Base-by-base conservation (phyloP, 2,329 filamentous ascomycete species). In the Fusarium sp. region DNA sequence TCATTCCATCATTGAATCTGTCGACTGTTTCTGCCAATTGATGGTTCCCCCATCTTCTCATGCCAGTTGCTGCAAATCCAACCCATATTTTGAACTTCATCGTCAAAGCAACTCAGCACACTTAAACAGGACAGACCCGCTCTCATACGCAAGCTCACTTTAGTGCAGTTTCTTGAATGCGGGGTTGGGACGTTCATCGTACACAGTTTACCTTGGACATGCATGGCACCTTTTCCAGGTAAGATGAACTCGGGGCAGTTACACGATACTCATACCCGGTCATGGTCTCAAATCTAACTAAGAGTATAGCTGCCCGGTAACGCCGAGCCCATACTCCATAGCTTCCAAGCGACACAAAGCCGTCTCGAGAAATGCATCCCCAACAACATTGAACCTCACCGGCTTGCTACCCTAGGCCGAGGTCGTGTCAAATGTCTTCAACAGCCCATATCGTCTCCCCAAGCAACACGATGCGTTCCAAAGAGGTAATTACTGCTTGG, bases 121-220 rank as follows among this genome's bases (percentile, higher is more conserved):
- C 54, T 64, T 51, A 39, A 35, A 43, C 47, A 46, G 20, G 44
- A 47, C 30, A 45, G 46, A 39, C 62, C 47, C 57, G 51, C 57
- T 52, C 28, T 8, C 22, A 55, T 46, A 47, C 45, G 35, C 59
- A 65, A 55, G 61, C 61, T 69, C 62, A 48, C 56, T 26, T 69
- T 69, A 58, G 66, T 46, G 61, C 44, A 49, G 46, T 44, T 51
- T 54, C 44, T 65, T 57, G 59, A 68, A 53, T 62, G 70, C 65
- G 70, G 70, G 70, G 68, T 68, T 54, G 62, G 28, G 43, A 57
- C 32, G 62, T 58, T 62, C 60, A 58, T 39, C 48, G 35, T 55
- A 44, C 47, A 28, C 14, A 15, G 30, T 33, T 14, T 35, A 22
- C 11, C 30, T 33, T 20, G 28, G 28, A 28, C n/a, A 40, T 35